Evolutionary conservation across 768 basidiomycete species (phyloP).

Genomic region (Mycena galopus): DNA sequence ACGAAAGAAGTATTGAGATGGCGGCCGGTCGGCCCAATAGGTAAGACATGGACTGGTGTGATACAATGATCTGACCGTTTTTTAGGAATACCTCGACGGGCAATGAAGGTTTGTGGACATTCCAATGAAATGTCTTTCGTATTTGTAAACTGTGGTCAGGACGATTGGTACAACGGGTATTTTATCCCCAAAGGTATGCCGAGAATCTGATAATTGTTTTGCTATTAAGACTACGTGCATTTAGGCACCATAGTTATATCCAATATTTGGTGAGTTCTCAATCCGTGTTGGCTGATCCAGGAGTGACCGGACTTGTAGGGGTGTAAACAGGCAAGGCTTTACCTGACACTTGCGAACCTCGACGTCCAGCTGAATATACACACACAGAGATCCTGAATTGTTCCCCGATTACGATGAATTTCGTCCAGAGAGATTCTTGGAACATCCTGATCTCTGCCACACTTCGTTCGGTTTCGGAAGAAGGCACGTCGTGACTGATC

Average conservation of each 20-base stretch:
- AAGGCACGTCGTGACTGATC: background rate
- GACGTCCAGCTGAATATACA: background rate
- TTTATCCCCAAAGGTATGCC: conserved; percentile 38
- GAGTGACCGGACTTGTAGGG: background rate
- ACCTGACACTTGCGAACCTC: too few relatives aligned
- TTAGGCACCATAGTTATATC: background rate
- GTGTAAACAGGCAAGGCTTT: background rate
- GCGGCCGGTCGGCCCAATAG: conserved; percentile 4
- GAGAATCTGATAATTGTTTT: background rate
- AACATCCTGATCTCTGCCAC: background rate
- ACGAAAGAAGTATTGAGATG: conserved; percentile 4
- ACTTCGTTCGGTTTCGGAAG: background rate
- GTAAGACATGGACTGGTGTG: background rate
- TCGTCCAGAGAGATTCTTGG: conserved; percentile 8
- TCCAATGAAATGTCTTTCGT: background rate
- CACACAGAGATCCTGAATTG: background rate
- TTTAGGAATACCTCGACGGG: background rate
- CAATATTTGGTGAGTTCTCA: conserved; percentile 7
- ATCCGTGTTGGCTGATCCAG: background rate
- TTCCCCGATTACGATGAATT: conserved; percentile 15
- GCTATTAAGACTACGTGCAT: background rate
- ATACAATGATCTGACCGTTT: background rate
- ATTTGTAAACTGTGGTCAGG: conserved; percentile 9
- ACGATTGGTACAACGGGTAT: conserved; percentile 37
- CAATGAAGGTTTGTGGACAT: background rate